Evolutionary conservation across 2,329 filamentous ascomycete species (phyloP).

Genomic region (Alternaria sp.): DNA sequence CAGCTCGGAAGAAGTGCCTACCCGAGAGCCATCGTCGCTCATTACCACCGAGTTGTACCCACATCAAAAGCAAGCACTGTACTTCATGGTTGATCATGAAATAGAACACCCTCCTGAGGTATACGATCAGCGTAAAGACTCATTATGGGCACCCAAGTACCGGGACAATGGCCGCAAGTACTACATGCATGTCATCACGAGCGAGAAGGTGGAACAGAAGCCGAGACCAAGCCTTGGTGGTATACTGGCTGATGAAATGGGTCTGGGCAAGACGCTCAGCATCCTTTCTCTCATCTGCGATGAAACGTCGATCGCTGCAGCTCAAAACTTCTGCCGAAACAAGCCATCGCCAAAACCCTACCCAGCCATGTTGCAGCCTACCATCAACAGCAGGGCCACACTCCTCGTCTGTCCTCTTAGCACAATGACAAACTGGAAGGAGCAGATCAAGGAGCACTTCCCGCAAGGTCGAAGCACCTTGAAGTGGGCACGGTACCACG

Average conservation of each 20-base stretch:
- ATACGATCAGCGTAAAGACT: constrained; percentile 71
- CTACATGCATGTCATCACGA: constrained; percentile 88
- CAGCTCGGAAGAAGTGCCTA: constrained; percentile 73
- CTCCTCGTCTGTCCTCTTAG: constrained; percentile 89
- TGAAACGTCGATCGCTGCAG: constrained; percentile 64
- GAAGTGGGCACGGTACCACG: constrained; percentile 86
- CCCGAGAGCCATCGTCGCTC: constrained; percentile 72
- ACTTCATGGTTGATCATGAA: constrained; percentile 85
- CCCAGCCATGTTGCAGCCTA: constrained; percentile 30
- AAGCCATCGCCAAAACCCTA: constrained; percentile 53
- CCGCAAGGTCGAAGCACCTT: constrained; percentile 63
- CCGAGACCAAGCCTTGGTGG: constrained; percentile 54
- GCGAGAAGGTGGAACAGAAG: constrained; percentile 50
- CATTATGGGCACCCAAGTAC: constrained; percentile 76
- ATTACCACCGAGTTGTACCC: constrained; percentile 73
- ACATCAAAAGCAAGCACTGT: constrained; percentile 89
- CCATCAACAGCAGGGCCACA: constrained; percentile 77
- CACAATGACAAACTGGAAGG: constrained; percentile 92
- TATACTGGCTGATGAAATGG: constrained; percentile 62
- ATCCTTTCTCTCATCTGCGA: constrained; percentile 79
- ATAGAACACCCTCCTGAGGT: constrained; percentile 67
- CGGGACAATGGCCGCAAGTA: constrained; percentile 65
- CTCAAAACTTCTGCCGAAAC: constrained; percentile 67
- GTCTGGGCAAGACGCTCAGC: constrained; percentile 69
- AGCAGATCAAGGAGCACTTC: constrained; percentile 87